phyloP scores from a whole-genome alignment of 192 early-diverging fungal species.

The Backusella tuberculispora region DNA sequence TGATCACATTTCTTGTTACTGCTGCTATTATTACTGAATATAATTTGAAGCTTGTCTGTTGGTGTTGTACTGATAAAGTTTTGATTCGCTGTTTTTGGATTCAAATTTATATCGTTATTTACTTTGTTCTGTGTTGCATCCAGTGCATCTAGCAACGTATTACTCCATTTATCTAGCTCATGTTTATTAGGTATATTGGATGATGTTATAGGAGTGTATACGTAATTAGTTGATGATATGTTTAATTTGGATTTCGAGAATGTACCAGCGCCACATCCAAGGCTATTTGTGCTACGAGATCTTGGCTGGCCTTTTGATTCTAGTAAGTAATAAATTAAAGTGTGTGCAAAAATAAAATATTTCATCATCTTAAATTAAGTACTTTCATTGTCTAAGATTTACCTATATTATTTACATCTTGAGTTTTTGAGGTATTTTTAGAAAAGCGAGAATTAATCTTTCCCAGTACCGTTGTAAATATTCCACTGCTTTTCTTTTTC shows the following conservation, averaged over 20 bases:
- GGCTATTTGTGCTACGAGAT: background rate
- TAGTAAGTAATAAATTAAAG: background rate
- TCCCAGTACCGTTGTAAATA: background rate
- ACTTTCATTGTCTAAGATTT: background rate
- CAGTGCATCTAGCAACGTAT: background rate
- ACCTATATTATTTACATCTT: constrained; percentile 7
- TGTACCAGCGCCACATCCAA: background rate
- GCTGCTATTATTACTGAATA: background rate
- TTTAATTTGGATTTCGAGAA: background rate
- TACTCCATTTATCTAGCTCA: background rate
- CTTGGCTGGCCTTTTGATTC: background rate
- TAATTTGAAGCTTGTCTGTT: background rate
- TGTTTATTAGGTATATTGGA: background rate
- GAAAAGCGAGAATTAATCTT: constrained; percentile 1
- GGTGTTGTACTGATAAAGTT: background rate
- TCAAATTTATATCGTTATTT: background rate
- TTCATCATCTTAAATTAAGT: background rate
- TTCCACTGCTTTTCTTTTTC: constrained; percentile 1
- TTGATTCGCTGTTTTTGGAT: background rate
- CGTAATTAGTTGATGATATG: background rate
- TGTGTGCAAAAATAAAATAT: background rate
- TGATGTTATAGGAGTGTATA: background rate
- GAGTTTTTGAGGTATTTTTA: background rate
- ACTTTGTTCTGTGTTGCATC: constrained; percentile 20
- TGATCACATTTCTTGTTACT: background rate